Evolutionary conservation across 495 filamentous ascomycete genomes (phyloP), one percentile per base, ranked within the genome.

Genomic region (Aspergillus heteromorphus): DNA sequence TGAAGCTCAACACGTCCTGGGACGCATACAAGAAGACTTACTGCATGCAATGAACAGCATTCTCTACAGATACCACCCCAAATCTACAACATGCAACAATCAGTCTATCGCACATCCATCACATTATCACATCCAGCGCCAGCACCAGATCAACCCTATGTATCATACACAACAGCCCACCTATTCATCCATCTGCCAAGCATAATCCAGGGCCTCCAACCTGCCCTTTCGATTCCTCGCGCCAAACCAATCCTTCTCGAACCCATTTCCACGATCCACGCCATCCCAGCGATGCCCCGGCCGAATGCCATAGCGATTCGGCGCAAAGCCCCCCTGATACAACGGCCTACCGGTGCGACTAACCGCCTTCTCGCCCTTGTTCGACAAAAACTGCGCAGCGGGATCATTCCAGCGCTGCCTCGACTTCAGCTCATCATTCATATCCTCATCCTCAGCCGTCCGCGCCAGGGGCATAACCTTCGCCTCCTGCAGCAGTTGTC

Each of bases 251-350:
- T 97, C 89, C 70, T 82, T 89, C 76, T 98, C 93, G 65, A 96
- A 97, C 40, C 92, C 91, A 77, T 88, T 98, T 18, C 87, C 78
- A 59, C 93, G 77, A 81, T 98, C 95, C 38, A 98, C 95, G 13
- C 95, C 95, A 82, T 99, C 93, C 93, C 93, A 99, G 61, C 87
- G 73, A 75, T 95, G 86, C 7, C 93, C 95, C 2, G 93, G 93
- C 57, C 85, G 73, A 57, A 97, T 97, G 16, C 89, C 88, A 79
- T 96, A 97, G 52, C 93, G 79, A 83, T 99, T 99, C 56, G 93
- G 93, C 70, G 83, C 72, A 50, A 84, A 87, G 0, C 84, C 74
- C 0, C 92, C 93, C 56, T 83, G 73, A 69, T 97, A 99, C 18
- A 91, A 62, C 45, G 89, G 89, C 61, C 78, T 85, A 38, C 89